Evolutionary conservation across 768 basidiomycete genomes (phyloP).

Genomic region (Holtermanniella nyarrowii): DNA sequence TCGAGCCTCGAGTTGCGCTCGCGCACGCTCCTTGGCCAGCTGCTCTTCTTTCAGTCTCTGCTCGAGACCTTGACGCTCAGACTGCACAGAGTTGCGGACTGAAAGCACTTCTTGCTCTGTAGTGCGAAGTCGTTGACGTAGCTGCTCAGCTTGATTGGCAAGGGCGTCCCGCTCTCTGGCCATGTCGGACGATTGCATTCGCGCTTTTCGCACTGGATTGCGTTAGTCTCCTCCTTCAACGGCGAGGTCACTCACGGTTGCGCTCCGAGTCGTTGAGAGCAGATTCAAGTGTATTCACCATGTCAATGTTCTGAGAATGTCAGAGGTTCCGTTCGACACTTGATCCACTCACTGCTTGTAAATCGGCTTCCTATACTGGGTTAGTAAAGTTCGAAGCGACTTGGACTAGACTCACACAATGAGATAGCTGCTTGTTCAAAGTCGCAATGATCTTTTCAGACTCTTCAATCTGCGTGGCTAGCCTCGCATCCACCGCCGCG

Average conservation of each 20-base stretch:
- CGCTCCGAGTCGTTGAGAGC: slow-evolving; percentile 87
- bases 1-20: slow-evolving; percentile 73
- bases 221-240: background rate
- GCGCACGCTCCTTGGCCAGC: slow-evolving; percentile 74
- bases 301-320: background rate
- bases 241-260: slow-evolving; percentile 54
- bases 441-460: slow-evolving; percentile 87
- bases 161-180: slow-evolving; percentile 74
- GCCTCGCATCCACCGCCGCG: slow-evolving; percentile 49
- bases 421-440: slow-evolving; percentile 83
- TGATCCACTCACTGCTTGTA: too few species aligned
- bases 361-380: slow-evolving; percentile 1
- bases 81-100: slow-evolving; percentile 67
- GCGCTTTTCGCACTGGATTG: slow-evolving; percentile 70
- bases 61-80: slow-evolving; percentile 81
- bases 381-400: slow-evolving; percentile 47
- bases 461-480: slow-evolving; percentile 65
- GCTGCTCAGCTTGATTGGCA: slow-evolving; percentile 53
- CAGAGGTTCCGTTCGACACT: too few species aligned
- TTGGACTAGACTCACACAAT: slow-evolving; percentile 88
- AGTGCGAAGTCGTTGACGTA: slow-evolving; percentile 64
- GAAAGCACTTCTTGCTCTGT: slow-evolving; percentile 68
- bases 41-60: slow-evolving; percentile 76
- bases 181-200: slow-evolving; percentile 83
- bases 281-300: slow-evolving; percentile 65